Base-by-base conservation (phyloP, 2,329 filamentous ascomycete species). In the Hypoxylon sp. region DNA sequence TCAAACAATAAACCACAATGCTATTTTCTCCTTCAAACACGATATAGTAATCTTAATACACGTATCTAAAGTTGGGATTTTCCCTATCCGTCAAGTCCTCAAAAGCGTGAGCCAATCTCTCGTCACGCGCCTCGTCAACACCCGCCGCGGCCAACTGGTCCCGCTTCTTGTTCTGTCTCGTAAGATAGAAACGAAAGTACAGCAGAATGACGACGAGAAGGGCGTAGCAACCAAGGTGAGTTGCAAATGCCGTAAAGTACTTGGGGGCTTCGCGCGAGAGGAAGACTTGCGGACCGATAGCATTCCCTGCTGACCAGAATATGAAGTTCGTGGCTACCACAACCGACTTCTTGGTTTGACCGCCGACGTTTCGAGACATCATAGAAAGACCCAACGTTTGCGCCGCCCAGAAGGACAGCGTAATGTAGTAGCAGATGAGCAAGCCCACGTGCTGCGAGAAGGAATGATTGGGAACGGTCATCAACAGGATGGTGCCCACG, bases 401-500 rank as follows among this genome's bases (percentile, higher is more conserved):
- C 0, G 90, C 91, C 0, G 91, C 90, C 91, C 91, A 94, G 85
- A 94, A 94, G 4, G 90, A 92, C 17, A 93, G 84, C 0, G 89
- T 90, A 68, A 94, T 90, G 81, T 94, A 94, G 83, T 94, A 94
- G 75, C 85, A 87, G 74, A 94, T 87, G 13, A 94, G 81, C 0
- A 94, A 84, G 5, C 91, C 91, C 30, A 90, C 85, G 78, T 91
- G 86, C 40, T 88, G 89, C 7, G 85, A 79, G 37, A 84, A 83
- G 48, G 82, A 86, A 6, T 84, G 82, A 71, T 90, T 90, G 22
- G 86, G 79, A 6, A 94, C 85, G 0, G 88, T 90, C 86, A 94
- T 91, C 61, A 94, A 86, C 42, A 92, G 85, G 58, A 92, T 89
- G 1, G 91, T 93, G 58, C 91, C 91, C 51, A 91, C 77, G 74